Conservation (phyloP, 2,329 filamentous ascomycete genomes). For the Sordariomycetes sp. region DNA sequence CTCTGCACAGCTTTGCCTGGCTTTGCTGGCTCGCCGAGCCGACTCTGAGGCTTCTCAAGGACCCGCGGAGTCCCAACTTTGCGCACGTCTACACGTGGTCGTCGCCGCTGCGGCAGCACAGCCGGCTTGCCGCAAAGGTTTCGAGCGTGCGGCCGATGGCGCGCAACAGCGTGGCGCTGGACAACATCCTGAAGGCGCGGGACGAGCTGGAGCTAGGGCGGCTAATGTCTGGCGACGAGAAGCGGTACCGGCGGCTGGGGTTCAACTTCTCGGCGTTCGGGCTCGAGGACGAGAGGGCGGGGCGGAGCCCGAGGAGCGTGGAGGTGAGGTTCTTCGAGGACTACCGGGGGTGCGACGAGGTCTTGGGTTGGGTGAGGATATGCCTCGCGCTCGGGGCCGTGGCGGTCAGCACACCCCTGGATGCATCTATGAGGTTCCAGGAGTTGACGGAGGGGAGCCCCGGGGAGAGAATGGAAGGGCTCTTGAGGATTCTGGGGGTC, state of each 20-base stretch:
- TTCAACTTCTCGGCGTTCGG: constrained; percentile 29
- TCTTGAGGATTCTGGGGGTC: constrained; percentile 11
- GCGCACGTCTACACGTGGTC: constrained; percentile 26
- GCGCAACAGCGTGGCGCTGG: neutral
- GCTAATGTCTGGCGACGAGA: constrained; percentile 21
- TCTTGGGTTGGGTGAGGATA: constrained; percentile 22
- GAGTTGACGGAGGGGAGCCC: neutral
- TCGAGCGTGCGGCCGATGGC: neutral
- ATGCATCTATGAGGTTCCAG: neutral
- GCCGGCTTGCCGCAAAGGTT: constrained; percentile 5
- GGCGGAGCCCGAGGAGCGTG: constrained; percentile 21
- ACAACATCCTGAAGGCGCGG: constrained; percentile 15
- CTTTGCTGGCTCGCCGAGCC: constrained; percentile 26
- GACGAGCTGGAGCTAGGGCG: constrained; percentile 19
- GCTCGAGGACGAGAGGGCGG: constrained; percentile 21
- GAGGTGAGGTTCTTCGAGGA: constrained; percentile 29
- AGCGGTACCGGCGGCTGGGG: constrained; percentile 22
- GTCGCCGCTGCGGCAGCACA: constrained; percentile 7
- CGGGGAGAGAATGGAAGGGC: neutral
- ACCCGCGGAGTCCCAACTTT: constrained; percentile 25
- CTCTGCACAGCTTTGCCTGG: constrained; percentile 21
- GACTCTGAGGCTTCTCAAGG: constrained; percentile 20
- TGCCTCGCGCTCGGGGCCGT: constrained; percentile 19
- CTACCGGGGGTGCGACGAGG: constrained; percentile 14
- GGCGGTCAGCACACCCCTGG: constrained; percentile 9